These are phyloP conservation scores for Stenogyne calaminthoides DNA, from an alignment of 305 asterid species.

Conservation along the genomic window DNA sequence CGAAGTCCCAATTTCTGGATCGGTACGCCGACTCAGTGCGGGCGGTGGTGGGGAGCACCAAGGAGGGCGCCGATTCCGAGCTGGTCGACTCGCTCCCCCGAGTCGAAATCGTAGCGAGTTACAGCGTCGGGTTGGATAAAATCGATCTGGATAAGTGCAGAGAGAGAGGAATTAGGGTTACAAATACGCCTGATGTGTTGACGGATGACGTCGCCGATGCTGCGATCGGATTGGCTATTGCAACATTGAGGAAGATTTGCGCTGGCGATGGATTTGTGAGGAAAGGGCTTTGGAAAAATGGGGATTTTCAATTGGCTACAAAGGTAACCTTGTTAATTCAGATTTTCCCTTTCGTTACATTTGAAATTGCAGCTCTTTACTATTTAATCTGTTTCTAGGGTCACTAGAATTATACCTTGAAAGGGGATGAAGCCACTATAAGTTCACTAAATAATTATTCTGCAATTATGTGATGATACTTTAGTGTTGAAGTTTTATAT, in stretches of 20 bases:
- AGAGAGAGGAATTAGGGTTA: constrained; percentile 71
- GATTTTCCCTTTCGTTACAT: neutral
- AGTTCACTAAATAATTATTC: too few relatives aligned
- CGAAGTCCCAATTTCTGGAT: constrained; percentile 30
- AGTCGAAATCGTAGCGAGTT: constrained; percentile 71
- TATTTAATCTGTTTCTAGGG: neutral
- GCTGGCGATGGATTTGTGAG: constrained; percentile 52
- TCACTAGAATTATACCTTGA: too few relatives aligned
- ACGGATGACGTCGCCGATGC: constrained; percentile 80
- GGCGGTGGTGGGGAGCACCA: constrained; percentile 66
- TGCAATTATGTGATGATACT: too few relatives aligned
- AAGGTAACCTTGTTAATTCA: constrained; percentile 55
- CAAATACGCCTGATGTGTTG: constrained; percentile 82
- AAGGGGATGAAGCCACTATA: too few relatives aligned
- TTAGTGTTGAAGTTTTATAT: too few relatives aligned
- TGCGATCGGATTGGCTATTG: constrained; percentile 64
- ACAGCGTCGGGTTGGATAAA: constrained; percentile 79
- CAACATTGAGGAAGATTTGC: constrained; percentile 59
- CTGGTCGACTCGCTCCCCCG: constrained; percentile 65
- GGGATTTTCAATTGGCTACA: constrained; percentile 48
- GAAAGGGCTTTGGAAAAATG: constrained; percentile 49
- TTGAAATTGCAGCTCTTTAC: neutral
- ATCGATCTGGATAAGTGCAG: constrained; percentile 64
- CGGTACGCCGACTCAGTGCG: constrained; percentile 41
- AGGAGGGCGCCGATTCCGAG: constrained; percentile 58